Evolutionary conservation across 2,329 filamentous ascomycete species (phyloP).

Genomic region (Chaetomiaceae sp.): DNA sequence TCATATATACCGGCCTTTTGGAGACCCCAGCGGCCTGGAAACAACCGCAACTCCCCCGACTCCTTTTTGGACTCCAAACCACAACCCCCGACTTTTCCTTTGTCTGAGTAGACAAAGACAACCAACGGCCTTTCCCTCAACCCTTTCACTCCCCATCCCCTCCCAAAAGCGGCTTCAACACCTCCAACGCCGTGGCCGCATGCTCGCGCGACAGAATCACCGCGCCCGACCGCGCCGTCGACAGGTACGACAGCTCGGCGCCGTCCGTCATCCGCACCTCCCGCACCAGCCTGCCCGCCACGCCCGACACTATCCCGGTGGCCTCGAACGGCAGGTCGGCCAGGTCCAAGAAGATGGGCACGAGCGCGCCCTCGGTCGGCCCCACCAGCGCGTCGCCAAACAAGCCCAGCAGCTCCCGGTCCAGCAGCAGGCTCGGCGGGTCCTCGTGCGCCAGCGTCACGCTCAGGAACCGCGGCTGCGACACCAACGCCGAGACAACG

Average conservation of each 20-base stretch:
- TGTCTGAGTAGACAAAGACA: too few relatives aligned
- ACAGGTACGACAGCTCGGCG: slow-evolving; percentile 77
- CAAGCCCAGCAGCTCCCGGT: slow-evolving; percentile 59
- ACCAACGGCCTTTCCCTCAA: neutral
- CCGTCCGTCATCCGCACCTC: slow-evolving; percentile 50
- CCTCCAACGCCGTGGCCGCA: slow-evolving; percentile 66
- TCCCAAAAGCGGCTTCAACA: slow-evolving; percentile 53
- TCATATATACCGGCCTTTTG: neutral
- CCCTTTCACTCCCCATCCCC: slow-evolving; percentile 10
- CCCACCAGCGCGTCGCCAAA: slow-evolving; percentile 74
- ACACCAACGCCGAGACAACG: slow-evolving; percentile 55
- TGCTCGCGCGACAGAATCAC: slow-evolving; percentile 79
- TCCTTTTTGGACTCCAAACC: neutral
- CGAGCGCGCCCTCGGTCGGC: slow-evolving; percentile 63
- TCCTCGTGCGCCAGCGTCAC: slow-evolving; percentile 69
- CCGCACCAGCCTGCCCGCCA: slow-evolving; percentile 75
- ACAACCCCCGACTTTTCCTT: neutral
- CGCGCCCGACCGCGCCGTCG: slow-evolving; percentile 80
- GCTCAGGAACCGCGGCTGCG: slow-evolving; percentile 66
- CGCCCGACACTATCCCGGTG: slow-evolving; percentile 91
- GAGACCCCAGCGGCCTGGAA: too few relatives aligned
- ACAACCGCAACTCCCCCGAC: neutral
- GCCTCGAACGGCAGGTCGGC: slow-evolving; percentile 76
- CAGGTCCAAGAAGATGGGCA: slow-evolving; percentile 86
- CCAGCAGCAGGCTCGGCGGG: slow-evolving; percentile 67